Evolutionary conservation across 1,284 basidiomycete genomes (phyloP), one percentile per base, ranked within the genome.

Genomic region (Pisolithus thermaeus): DNA sequence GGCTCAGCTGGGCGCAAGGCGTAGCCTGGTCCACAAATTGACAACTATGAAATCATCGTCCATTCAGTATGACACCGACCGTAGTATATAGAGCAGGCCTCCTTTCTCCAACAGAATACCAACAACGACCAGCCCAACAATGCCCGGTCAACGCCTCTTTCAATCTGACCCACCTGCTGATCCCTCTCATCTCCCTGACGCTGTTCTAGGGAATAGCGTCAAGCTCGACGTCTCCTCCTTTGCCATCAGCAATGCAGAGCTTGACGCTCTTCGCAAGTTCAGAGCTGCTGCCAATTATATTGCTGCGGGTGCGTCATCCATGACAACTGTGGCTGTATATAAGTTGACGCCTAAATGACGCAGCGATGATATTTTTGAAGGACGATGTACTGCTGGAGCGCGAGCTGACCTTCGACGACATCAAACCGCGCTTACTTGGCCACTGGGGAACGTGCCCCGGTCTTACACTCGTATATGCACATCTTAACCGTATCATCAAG

Each of bases 391-490:
- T 90, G 3, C 70, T 91, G 43, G 77, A 84, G 53, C 71, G 78
- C 27, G 69, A 76, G 16, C 72, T 92, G 49, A 75, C 70, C 16
- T 68, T 74, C 27, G 79, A 86, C 44, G 77, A 92, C 63, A 83
- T 92, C 72, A 92, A 92, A 70, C 72, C 75, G 46, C 82, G 92
- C 55, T 78, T 94, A 20, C 78, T 94, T 14, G 84, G 85, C 0
- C 84, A 88, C 55, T 87, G 84, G 83, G 84, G 84, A 38, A 87
- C 86, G 3, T 87, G 85, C 58, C 86, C 88, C 0, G 91, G 90
- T 25, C 79, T 93, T 23, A 70, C 78, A 57, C 78, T 93, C 59
- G 77, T 86, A 20, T 93, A 93, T 65, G 83, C 88, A 0, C 92
- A 94, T 64, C 70, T 88, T 38, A 92, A 89, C 63, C 76, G 83